phyloP scores from a whole-genome alignment of 345 rosid species.

The Aegle marmelos region DNA sequence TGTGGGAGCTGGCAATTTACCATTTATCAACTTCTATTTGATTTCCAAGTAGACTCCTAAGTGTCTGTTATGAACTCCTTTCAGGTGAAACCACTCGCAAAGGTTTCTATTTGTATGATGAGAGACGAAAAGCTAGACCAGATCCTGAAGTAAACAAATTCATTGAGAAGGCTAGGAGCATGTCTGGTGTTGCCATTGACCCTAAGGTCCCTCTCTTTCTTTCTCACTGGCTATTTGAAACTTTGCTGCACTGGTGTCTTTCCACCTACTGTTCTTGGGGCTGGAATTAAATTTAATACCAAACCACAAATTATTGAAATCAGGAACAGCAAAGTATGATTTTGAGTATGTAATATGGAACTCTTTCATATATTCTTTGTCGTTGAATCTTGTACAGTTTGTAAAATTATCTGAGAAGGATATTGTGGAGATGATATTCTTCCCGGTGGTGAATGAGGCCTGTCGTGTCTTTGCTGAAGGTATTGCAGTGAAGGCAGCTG shows the following conservation, averaged over 20 bases:
- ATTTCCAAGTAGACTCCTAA: slow-evolving; percentile 8
- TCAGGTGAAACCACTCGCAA: slow-evolving; percentile 79
- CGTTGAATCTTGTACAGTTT: slow-evolving; percentile 42
- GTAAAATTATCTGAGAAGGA: slow-evolving; percentile 69
- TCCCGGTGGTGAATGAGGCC: slow-evolving; percentile 95
- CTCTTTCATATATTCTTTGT: neutral
- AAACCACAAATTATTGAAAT: slow-evolving; percentile 1
- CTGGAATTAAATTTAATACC: neutral
- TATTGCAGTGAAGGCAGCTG: slow-evolving; percentile 88
- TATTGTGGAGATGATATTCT: slow-evolving; percentile 88
- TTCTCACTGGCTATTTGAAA: neutral
- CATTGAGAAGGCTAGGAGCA: slow-evolving; percentile 76
- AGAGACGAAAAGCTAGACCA: slow-evolving; percentile 78
- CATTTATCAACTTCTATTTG: neutral
- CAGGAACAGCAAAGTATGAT: neutral
- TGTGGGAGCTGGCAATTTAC: neutral
- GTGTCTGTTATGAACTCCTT: slow-evolving; percentile 12
- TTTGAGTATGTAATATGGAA: neutral
- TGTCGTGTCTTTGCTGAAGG: slow-evolving; percentile 92
- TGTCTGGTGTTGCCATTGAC: slow-evolving; percentile 66
- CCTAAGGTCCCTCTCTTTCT: slow-evolving; percentile 55
- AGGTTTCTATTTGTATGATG: slow-evolving; percentile 85
- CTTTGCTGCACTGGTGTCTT: slow-evolving; percentile 1
- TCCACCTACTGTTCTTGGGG: slow-evolving; percentile 9
- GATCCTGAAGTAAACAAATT: slow-evolving; percentile 79